Percentiles rank a stretch among this genome's conserved stretches.
These are phyloP conservation scores for Cutaneotrichosporon daszewskae DNA, from an alignment of 1,284 basidiomycete genomes.

Conservation along the genomic window DNA sequence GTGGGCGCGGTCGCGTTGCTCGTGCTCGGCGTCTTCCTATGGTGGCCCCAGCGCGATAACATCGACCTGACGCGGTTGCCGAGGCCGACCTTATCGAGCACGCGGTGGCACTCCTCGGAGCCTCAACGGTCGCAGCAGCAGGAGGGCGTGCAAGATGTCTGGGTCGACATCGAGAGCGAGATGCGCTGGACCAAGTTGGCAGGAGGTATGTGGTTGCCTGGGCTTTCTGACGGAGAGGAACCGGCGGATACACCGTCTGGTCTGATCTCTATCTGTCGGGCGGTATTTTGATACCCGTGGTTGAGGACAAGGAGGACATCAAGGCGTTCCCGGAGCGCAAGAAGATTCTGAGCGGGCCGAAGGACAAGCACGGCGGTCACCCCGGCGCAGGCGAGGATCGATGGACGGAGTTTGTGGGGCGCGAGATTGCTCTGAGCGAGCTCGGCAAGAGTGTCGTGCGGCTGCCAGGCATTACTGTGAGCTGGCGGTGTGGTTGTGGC, in stretches of 20 bases:
- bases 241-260: slow-evolving; percentile 33
- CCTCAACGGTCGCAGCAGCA: too few species aligned
- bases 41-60: too few species aligned
- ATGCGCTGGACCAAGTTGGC: slow-evolving; percentile 23
- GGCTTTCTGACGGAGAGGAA: slow-evolving; percentile 17
- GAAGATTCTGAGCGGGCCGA: slow-evolving; percentile 13
- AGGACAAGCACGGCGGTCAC: slow-evolving; percentile 9
- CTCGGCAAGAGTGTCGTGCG: slow-evolving; percentile 25
- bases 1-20: too few species aligned
- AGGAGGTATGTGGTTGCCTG: too few species aligned
- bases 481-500: slow-evolving; percentile 1
- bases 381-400: slow-evolving; percentile 23
- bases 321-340: slow-evolving; percentile 6
- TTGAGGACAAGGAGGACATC: slow-evolving; percentile 5
- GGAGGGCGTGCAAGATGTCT: slow-evolving; percentile 10
- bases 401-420: slow-evolving; percentile 22
- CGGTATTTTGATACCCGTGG: slow-evolving; percentile 16
- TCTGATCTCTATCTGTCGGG: slow-evolving; percentile 32
- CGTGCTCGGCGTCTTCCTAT: too few species aligned
- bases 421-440: slow-evolving; percentile 22
- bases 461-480: slow-evolving; percentile 34
- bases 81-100: too few species aligned
- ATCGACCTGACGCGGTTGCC: too few species aligned
- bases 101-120: too few species aligned
- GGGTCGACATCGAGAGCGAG: slow-evolving; percentile 19